Base-by-base conservation (phyloP, 331 rosid species). In the Rhamnella rubrinervis region DNA sequence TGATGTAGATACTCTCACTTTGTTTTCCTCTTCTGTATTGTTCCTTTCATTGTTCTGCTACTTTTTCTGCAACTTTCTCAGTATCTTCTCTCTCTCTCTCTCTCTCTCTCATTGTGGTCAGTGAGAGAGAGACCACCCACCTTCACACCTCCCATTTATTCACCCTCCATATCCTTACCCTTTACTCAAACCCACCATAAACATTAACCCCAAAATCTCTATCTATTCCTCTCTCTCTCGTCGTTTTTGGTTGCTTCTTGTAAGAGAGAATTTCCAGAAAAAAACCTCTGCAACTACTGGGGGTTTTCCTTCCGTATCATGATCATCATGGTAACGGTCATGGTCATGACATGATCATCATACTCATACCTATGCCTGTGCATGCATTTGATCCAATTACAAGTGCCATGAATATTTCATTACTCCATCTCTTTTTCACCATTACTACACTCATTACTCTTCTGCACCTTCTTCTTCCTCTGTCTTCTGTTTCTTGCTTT, bases 1-100 rank as follows among this genome's bases (percentile, higher is more conserved):
- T 72, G 80, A 78, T 67, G 75, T 76, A 77, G 84, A 72, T 80
- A 77, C 80, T 80, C 69, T 68, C 65, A 35, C 58, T 65, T 78
- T 55, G 82, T 79, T 80, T 83, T 73, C 66, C 83, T 64, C 60
- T 79, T 59, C 67, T 68, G 95, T 77, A n/a, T 77, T 62, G 95
- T 91, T 83, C 81, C 89, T 86, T 77, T 91, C 97, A 79, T 81
- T 75, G 61, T 59, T 74, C 91, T 81, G 85, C 73, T 6, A 23
- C 73, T 52, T 67, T 68, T 60, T 75, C 80, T 76, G 80, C 72
- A 16, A 8, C 65, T 61, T 35, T 65, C 61, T 63, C 71, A 77
- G 75, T 60, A 52, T 51, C 46, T 49, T 50, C 57, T 70, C 71
- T 71, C 57, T 52, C 66, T 71, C 78, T n/a, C n/a, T n/a, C 67